Base-by-base conservation (phyloP, 192 early-diverging fungal genomes). In the Backusella parvicylindrica region DNA sequence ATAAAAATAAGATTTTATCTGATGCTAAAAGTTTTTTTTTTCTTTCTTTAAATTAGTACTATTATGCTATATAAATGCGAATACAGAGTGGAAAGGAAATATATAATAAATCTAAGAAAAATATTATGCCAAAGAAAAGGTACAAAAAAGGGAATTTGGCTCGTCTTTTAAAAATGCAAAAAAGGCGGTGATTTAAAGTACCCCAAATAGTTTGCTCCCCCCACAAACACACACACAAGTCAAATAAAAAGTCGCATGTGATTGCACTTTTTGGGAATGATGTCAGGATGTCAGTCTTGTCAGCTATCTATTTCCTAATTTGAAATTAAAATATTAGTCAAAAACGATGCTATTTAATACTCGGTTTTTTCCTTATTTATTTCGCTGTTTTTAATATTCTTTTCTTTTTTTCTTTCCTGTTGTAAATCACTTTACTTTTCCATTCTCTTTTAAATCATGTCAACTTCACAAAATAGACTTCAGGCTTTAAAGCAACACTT, bases 401-500 rank as follows among this genome's bases (percentile, higher is more conserved):
- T 74, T 66, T 74, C 9, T 31, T 26, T 30, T 37, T 65, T 30
- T 65, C 60, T 74, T 38, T 56, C 9, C 26, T 74, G n/a, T 47
- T 47, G 18, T 47, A n/a, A 21, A 37, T 60, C 12, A 47, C 26
- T 60, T 26, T 9, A 60, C 12, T 60, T 28, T 23, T 56, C 23
- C 50, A n/a, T 56, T 37, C 16, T 65, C 36, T 31, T 38, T 28
- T 31, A 49, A 18, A 70, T 47, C 40, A 71, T 72, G 70, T 72
- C 70, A 13, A 26, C 49, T 37, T 31, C 70, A 40, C 28, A 50
- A 33, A 50, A 72, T 21, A 72, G 70, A 72, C 49, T 72, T 7
- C 43, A 72, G 37, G 70, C 70, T 35, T 30, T 72, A 33, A 72
- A 72, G 33, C 70, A 72, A 26, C 70, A 72, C 32, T 60, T 72